Base-by-base conservation (phyloP, 208 protist genomes). In the Crithidia acanthocephali region DNA sequence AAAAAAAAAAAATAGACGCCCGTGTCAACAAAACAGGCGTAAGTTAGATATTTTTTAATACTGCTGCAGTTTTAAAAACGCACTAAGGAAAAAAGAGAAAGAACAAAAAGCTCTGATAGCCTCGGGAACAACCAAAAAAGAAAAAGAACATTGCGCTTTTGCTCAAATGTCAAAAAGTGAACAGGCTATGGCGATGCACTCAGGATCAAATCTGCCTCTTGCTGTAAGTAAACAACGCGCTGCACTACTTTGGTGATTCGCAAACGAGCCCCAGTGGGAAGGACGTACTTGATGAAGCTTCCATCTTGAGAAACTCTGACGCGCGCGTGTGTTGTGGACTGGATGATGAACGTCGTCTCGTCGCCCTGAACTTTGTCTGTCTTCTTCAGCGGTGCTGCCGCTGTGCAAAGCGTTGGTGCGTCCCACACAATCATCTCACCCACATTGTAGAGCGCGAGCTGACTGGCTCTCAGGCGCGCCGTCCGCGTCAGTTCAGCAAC, bases 401-500 rank as follows among this genome's bases (percentile, higher is more conserved):
- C 9, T 15, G 25, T n/a, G n/a, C 55, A 60, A 27, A 16, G 30
- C 2, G 55, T 60, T 16, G 55, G 55, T 18, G 55, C 33, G 22
- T 60, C 35, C 55, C 55, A 60, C 10, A 60, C n/a, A 60, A 60
- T 45, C n/a, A 45, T 23, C 55, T 28, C 55, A 11, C 35, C 55
- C 7, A n/a, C 55, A 16, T 28, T 25, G 30, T 60, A 60, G 6
- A 28, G 55, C 11, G 33, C 55, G 3, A 42, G 9, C 33, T 60
- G 30, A 25, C 15, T 9, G 22, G 30, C 55, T 4, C 8, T 45
- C 55, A 60, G 9, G n/a, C 2, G 8, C 15, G 33, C 33, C n/a
- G 2, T 60, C 9, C 55, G 33, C 33, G 25, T 11, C 16, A 27
- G 23, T 7, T 22, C 6, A 16, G 15, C 15, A 1, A 8, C 6